Evolutionary conservation across 192 early-diverging fungal species (phyloP).

Genomic region (Rhizophagus sp.): DNA sequence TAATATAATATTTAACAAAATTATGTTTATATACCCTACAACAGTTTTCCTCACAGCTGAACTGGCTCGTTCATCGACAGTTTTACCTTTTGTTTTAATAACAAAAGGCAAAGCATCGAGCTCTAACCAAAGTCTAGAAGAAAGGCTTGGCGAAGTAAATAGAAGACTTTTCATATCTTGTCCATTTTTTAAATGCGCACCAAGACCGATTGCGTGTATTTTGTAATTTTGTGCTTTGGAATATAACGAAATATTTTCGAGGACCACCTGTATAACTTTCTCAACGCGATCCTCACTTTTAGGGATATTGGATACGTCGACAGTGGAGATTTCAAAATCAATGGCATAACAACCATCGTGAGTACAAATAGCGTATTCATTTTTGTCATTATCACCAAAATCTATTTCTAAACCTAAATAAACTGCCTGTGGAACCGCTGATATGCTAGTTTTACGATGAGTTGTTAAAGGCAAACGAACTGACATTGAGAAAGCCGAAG

Average conservation of each 20-base stretch:
- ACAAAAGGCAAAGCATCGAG: slow-evolving; percentile 75
- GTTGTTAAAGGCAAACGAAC: not conserved
- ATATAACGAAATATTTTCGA: slow-evolving; percentile 55
- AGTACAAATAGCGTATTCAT: slow-evolving; percentile 62
- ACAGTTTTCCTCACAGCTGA: slow-evolving; percentile 74
- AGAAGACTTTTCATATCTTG: slow-evolving; percentile 43
- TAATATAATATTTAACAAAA: not conserved
- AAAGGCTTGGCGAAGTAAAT: slow-evolving; percentile 43
- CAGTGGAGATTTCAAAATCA: slow-evolving; percentile 56
- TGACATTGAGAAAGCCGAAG: not conserved
- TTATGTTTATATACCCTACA: slow-evolving; percentile 45
- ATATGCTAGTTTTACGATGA: not conserved
- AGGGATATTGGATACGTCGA: slow-evolving; percentile 30
- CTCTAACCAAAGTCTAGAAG: slow-evolving; percentile 69
- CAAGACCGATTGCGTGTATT: slow-evolving; percentile 67
- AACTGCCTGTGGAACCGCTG: slow-evolving; percentile 40
- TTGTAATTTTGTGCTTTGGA: slow-evolving; percentile 62
- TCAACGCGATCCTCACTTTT: slow-evolving; percentile 17
- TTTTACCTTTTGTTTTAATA: slow-evolving; percentile 61
- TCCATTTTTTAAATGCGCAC: slow-evolving; percentile 37
- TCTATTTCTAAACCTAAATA: slow-evolving; percentile 61
- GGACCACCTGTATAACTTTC: slow-evolving; percentile 55
- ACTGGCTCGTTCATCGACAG: slow-evolving; percentile 68
- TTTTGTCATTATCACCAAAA: slow-evolving; percentile 30
- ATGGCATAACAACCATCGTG: slow-evolving; percentile 71